Evolutionary conservation across 129 eudicot genomes (phyloP).

Genomic region (Centella asiatica): DNA sequence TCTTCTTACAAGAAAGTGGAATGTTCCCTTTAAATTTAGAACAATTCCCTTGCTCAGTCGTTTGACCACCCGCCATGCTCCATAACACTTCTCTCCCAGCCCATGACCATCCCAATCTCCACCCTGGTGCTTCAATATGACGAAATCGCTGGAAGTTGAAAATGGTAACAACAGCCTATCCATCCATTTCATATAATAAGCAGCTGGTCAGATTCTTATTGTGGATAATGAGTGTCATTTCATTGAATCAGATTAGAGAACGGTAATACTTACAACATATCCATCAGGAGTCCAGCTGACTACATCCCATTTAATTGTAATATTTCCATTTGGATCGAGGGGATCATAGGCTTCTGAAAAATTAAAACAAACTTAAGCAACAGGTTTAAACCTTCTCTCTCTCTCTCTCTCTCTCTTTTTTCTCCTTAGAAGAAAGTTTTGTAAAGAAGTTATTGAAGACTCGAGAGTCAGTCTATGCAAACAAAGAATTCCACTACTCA

Average conservation of each 20-base stretch:
- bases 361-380: background rate
- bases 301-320: constrained; percentile 89
- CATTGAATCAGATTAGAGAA: background rate
- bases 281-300: constrained; percentile 91
- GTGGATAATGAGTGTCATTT: background rate
- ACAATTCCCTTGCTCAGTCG: constrained; percentile 92
- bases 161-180: constrained; percentile 80
- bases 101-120: constrained; percentile 97
- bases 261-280: constrained; percentile 57
- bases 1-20: constrained; percentile 80
- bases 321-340: constrained; percentile 86
- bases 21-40: constrained; percentile 51
- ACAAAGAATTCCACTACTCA: background rate
- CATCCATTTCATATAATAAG: constrained; percentile 3
- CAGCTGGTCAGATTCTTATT: background rate
- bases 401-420: no score
- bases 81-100: constrained; percentile 85
- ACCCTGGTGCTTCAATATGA: constrained; percentile 84
- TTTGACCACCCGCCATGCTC: constrained; percentile 75
- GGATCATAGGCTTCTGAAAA: constrained; percentile 81
- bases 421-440: background rate
- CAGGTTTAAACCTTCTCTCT: background rate
- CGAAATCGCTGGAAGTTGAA: constrained; percentile 77
- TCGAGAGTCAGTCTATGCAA: background rate
- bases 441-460: background rate